These are phyloP conservation scores for Aphanoascus verrucosus DNA, from an alignment of 2,329 filamentous ascomycete genomes.

Conservation along the genomic window DNA sequence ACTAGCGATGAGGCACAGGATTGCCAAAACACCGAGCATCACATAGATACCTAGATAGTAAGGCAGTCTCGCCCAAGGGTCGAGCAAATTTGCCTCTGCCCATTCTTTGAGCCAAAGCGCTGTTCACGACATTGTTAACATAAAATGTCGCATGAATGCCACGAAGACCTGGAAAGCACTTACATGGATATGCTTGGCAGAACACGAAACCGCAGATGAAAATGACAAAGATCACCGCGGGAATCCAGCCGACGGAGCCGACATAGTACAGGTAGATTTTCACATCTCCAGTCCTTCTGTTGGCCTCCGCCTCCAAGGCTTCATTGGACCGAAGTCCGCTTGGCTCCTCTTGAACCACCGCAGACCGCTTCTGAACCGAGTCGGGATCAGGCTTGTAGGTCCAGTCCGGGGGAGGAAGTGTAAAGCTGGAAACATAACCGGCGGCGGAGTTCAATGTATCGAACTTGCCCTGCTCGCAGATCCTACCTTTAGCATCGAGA, in stretches of 20 bases:
- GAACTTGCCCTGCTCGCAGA: conserved; percentile 36
- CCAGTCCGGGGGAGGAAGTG: conserved; percentile 26
- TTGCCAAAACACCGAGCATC: conserved; percentile 30
- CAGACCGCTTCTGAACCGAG: neutral
- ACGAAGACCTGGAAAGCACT: conserved; percentile 8
- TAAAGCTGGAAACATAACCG: conserved; percentile 35
- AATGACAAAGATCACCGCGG: conserved; percentile 28
- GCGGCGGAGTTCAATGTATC: conserved; percentile 26
- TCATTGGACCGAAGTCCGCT: conserved; percentile 14
- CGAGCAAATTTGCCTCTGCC: conserved; percentile 29
- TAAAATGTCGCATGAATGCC: neutral
- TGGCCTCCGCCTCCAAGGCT: conserved; percentile 21
- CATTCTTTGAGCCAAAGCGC: conserved; percentile 37
- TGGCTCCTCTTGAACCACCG: neutral
- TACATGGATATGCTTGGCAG: conserved; percentile 34
- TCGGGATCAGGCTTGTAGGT: conserved; percentile 14
- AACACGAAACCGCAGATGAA: conserved; percentile 32
- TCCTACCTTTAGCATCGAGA: conserved; percentile 29
- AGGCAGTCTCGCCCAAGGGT: conserved; percentile 26
- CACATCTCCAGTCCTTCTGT: conserved; percentile 32
- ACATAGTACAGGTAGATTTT: conserved; percentile 36
- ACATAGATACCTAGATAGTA: conserved; percentile 33
- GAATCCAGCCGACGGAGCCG: conserved; percentile 29
- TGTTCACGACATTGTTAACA: conserved; percentile 12
- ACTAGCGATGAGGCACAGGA: conserved; percentile 28